Base-by-base conservation (phyloP, 805 yeast species). In the Kazachstania viticola region DNA sequence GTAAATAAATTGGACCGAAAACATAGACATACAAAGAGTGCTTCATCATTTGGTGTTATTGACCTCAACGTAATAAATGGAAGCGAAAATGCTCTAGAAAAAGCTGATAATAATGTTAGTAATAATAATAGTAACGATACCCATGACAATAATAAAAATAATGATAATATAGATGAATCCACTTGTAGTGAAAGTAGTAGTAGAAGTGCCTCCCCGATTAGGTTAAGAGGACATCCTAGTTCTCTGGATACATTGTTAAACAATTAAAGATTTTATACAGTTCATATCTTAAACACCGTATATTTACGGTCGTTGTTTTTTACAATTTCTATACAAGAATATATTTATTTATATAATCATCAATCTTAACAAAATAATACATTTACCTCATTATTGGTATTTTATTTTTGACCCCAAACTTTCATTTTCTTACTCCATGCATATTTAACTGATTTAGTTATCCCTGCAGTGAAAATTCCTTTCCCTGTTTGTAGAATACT, bases 391-490 rank as follows among this genome's bases (percentile, higher is more conserved):
- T n/a, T n/a, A n/a, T n/a, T n/a, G n/a, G n/a, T n/a, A n/a, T n/a
- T n/a, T 19, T 21, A 32, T 13, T 24, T 16, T 16, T 9, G 13
- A 19, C 39, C 48, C 42, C 42, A 46, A 3, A 65, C 61, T 42
- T 64, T 64, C 44, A 56, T 36, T 36, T 57, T 62, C 56, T 87
- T 87, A 29, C 83, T 93, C 54, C 69, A 60, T 4, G 93, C 87
- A 54, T 87, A 87, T 46, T 67, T 71, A 30, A 74, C 49, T 9
- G 87, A 73, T 49, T 79, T 81, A 14, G 61, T 49, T 1, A 80
- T 30, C 1, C 98, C 98, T 1, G 97, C 95, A 3, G 94, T 84
- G 26, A 83, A 60, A 1, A 88, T 46, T 0, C 98, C 98, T 54
- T 88, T 85, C 13, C 73, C 40, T 19, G 83, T 73, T 55, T 91